Evolutionary conservation across 176 grass and related monocot species (phyloP).

Genomic region (Thinopyrum elongatum): DNA sequence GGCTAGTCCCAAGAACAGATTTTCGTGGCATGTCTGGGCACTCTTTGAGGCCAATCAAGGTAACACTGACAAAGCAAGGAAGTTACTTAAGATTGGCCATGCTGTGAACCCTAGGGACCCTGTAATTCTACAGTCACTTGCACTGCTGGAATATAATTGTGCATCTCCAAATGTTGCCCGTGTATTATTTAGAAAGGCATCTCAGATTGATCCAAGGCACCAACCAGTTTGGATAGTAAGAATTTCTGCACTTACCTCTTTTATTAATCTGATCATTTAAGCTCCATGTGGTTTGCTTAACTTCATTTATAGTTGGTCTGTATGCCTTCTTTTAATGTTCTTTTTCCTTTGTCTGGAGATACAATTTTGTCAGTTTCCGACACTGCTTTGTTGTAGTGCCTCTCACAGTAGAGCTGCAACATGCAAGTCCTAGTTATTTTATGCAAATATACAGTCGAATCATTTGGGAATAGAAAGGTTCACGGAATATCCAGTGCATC

Average conservation of each 20-base stretch:
- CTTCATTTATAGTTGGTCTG: not conserved
- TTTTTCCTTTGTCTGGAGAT: not conserved
- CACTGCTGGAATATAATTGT: conserved; percentile 85
- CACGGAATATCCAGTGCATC: not conserved
- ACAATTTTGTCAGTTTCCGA: not conserved
- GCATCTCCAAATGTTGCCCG: conserved; percentile 73
- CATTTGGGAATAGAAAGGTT: not conserved
- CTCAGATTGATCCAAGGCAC: conserved; percentile 83
- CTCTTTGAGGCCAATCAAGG: conserved; percentile 86
- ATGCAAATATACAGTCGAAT: not conserved
- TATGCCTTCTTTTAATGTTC: not conserved
- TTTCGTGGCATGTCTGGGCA: conserved; percentile 98
- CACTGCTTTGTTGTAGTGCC: conserved; percentile 9
- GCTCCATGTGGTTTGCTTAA: not conserved
- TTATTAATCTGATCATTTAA: conserved; percentile 1
- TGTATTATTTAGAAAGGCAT: conserved; percentile 86
- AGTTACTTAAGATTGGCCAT: conserved; percentile 96
- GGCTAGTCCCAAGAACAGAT: conserved; percentile 96
- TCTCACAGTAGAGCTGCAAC: not conserved
- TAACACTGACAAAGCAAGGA: conserved; percentile 71
- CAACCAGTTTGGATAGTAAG: conserved; percentile 98
- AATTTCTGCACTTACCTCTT: conserved; percentile 9
- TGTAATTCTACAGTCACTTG: conserved; percentile 92
- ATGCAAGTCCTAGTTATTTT: conserved; percentile 4
- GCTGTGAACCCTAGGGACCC: conserved; percentile 87